Percentiles rank a stretch among this genome's conserved stretches.
Evolutionary conservation across 352 stramenopile species (phyloP).

Genomic region (Aphanomyces cochlioides): DNA sequence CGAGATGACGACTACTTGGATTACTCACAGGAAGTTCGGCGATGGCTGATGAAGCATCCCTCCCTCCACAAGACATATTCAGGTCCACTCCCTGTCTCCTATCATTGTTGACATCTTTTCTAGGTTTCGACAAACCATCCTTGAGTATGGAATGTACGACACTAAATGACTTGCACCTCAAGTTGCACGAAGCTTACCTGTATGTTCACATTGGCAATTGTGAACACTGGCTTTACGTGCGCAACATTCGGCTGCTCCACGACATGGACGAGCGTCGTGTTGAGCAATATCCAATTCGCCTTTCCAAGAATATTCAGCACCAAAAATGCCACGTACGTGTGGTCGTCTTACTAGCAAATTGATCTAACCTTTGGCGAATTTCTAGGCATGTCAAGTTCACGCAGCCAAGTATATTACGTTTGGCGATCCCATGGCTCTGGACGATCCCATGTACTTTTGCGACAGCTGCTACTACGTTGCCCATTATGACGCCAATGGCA

Average conservation of each 20-base stretch:
- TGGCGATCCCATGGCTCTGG: constrained; percentile 13
- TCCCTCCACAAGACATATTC: neutral
- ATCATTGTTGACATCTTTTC: neutral
- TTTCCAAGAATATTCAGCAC: neutral
- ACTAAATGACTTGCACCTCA: neutral
- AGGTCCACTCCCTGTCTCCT: neutral
- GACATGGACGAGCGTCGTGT: neutral
- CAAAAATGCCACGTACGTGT: constrained; percentile 22
- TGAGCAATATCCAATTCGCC: constrained; percentile 15
- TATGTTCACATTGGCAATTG: constrained; percentile 19
- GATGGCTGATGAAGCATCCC: constrained; percentile 9
- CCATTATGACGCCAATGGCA: constrained; percentile 21
- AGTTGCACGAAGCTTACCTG: constrained; percentile 10
- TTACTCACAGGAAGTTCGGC: constrained; percentile 12
- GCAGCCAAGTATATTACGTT: constrained; percentile 22
- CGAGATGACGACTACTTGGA: neutral
- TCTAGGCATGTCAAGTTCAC: constrained; percentile 16
- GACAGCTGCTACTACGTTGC: constrained; percentile 24
- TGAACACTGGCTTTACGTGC: constrained; percentile 17
- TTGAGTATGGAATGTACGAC: neutral
- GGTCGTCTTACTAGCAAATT: neutral
- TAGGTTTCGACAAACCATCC: neutral
- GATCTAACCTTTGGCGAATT: neutral
- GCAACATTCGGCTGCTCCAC: constrained; percentile 17
- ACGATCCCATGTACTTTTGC: constrained; percentile 26